Base-by-base conservation (phyloP, 176 grass and related monocot species). In the Hordeum vulgare region DNA sequence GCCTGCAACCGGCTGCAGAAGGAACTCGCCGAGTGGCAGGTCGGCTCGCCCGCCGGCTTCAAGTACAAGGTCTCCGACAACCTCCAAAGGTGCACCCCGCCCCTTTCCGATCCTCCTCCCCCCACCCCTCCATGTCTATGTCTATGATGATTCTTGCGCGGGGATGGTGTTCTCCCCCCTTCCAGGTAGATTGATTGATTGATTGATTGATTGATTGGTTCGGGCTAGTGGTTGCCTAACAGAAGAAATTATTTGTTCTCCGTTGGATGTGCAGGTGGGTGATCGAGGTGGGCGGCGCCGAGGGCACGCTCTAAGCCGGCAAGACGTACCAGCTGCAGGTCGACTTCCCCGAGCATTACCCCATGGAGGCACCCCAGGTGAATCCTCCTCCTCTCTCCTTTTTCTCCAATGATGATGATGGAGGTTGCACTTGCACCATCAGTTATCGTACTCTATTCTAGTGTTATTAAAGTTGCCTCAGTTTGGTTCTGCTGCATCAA, bases 331-430 rank as follows among this genome's bases (percentile, higher is more conserved):
- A 99, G 83, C 68, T 99, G 37, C 93, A 99, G 80, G 89, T 96
- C 17, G 93, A 96, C 81, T 96, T 99, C 69, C 93, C 96, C 4
- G 93, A 99, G 86, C 96, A 99, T 90, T 99, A 99, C 75, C 96
- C 96, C 28, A 96, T 94, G 89, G 96, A 99, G 88, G 96, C 96
- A 24, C 96, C 96, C 34, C 91, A 99, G 91, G 96, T 94, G 26
- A 41, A 63, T n/a, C n/a, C n/a, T n/a, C n/a, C n/a, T n/a, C n/a
- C n/a, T n/a, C n/a, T n/a, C n/a, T n/a, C n/a, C n/a, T n/a, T n/a
- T n/a, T n/a, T n/a, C n/a, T n/a, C n/a, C n/a, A n/a, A n/a, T n/a
- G n/a, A n/a, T n/a, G n/a, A n/a, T n/a, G n/a, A n/a, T n/a, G n/a
- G n/a, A n/a, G n/a, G n/a, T n/a, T n/a, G n/a, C n/a, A n/a, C n/a